Evolutionary conservation across 257 asterid species (phyloP), one percentile per base, ranked within the genome.

Genomic region (Marsdenia floribunda): DNA sequence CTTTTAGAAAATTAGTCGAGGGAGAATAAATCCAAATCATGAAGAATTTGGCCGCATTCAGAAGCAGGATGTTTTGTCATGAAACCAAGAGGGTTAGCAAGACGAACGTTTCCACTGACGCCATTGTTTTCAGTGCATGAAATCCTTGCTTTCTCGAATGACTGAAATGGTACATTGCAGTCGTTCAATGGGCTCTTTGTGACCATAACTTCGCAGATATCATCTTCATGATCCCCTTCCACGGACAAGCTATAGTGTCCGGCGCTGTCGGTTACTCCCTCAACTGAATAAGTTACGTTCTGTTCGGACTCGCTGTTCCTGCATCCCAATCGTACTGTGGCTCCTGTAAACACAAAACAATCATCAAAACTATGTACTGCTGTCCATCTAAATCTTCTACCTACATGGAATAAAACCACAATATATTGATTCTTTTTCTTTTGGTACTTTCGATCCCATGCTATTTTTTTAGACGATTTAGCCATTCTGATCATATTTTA

Each of bases 21-120:
- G 1, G 64, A 72, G 66, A 52, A 5, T 3, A 73, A 63, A 52
- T 73, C 85, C 82, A 86, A 5, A 4, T 82, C 78, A 4, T 63
- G 52, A 21, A 84, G 42, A 11, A 81, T 73, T 0, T 37, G 5
- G 26, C 5, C 13, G 85, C 90, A 87, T 2, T 58, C 55, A 0
- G 70, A 1, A 21, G 14, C 14, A 11, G 77, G 18, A 6, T 29
- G 6, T 15, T 24, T 4, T 1, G 82, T 76, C 79, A 73, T 78
- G 82, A 83, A 87, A 3, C 85, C 85, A 8, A 87, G 73, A 5
- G 86, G 83, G 55, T 85, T 87, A 6, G 85, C 88, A 10, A 44
- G 74, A 29, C 89, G 83, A 5, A 42, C 57, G 4, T 35, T 24
- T 3, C 73, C 70, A 24, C 57, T 26, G 16, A 83, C 60, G 1